Percentiles rank a stretch among this genome's conserved stretches.
Conservation (phyloP, 192 early-diverging fungal genomes). For the Chytriomyces confervae region DNA sequence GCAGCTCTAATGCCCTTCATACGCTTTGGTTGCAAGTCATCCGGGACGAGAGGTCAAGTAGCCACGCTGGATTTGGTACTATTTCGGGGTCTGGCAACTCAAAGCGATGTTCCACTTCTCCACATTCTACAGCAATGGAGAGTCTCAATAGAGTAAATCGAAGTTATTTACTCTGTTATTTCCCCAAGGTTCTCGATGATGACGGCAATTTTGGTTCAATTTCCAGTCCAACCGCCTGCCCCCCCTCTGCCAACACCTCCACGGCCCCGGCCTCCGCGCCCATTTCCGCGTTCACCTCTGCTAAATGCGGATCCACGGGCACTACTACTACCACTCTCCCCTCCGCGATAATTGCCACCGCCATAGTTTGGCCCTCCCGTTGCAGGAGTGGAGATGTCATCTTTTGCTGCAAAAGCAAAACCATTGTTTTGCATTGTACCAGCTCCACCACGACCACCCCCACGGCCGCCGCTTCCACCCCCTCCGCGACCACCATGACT, state of each 20-base stretch:
- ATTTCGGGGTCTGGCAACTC: no score
- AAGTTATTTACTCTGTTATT: no score
- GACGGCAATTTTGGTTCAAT: no score
- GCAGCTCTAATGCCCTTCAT: no score
- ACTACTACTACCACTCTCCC: not conserved
- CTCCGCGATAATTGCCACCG: not conserved
- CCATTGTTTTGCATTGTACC: not conserved
- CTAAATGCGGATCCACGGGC: not conserved
- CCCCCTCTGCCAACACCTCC: constrained; percentile 7
- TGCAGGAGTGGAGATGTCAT: not conserved
- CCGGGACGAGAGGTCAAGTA: no score
- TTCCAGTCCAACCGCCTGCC: not conserved
- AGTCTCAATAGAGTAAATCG: no score
- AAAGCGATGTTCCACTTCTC: no score
- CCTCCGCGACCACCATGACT: not conserved
- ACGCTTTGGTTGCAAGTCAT: no score
- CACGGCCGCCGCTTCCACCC: not conserved
- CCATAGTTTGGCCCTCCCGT: not conserved
- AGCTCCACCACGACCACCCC: not conserved
- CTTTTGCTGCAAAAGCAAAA: not conserved
- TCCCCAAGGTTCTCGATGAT: no score
- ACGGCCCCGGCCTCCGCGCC: constrained; percentile 2
- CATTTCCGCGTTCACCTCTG: not conserved
- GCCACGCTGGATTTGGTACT: no score
- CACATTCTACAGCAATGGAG: no score